Conservation (phyloP, 1,139 yeast species). For the Wickerhamomyces sp. region DNA sequence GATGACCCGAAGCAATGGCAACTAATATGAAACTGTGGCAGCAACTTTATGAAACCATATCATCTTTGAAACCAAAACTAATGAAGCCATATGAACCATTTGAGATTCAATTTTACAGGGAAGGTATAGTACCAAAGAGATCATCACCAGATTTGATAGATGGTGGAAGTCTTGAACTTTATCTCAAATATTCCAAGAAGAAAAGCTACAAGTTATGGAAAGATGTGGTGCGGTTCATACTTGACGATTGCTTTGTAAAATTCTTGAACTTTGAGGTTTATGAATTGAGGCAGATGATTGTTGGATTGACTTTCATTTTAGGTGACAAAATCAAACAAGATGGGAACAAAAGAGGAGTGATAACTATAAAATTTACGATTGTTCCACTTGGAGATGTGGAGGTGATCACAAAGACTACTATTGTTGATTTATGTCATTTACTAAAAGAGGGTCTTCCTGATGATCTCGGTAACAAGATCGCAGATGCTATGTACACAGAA, state of each 20-base stretch:
- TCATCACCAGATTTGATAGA: not conserved
- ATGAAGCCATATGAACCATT: not conserved
- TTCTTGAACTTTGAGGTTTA: not conserved
- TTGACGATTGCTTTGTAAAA: constrained; percentile 2
- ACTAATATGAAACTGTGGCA: too few relatives aligned
- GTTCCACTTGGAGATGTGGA: not conserved
- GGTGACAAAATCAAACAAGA: not conserved
- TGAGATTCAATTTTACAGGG: constrained; percentile 4
- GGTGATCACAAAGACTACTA: not conserved
- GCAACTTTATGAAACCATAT: constrained; percentile 4
- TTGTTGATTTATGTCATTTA: constrained; percentile 1
- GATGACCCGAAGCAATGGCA: too few relatives aligned
- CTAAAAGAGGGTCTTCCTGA: constrained; percentile 1
- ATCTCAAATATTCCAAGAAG: not conserved
- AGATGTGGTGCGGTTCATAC: not conserved
- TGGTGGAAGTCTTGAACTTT: constrained; percentile 4
- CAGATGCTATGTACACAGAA: not conserved
- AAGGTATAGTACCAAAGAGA: constrained; percentile 3
- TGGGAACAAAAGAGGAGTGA: not conserved
- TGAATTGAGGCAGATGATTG: constrained; percentile 1
- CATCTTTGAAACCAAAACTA: not conserved
- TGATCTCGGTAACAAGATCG: not conserved
- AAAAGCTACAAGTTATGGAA: constrained; percentile 4
- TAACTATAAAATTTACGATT: constrained; percentile 3
- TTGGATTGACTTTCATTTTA: constrained; percentile 3